Evolutionary conservation across 2,329 filamentous ascomycete species (phyloP).

Genomic region (Claviceps fusiformis): DNA sequence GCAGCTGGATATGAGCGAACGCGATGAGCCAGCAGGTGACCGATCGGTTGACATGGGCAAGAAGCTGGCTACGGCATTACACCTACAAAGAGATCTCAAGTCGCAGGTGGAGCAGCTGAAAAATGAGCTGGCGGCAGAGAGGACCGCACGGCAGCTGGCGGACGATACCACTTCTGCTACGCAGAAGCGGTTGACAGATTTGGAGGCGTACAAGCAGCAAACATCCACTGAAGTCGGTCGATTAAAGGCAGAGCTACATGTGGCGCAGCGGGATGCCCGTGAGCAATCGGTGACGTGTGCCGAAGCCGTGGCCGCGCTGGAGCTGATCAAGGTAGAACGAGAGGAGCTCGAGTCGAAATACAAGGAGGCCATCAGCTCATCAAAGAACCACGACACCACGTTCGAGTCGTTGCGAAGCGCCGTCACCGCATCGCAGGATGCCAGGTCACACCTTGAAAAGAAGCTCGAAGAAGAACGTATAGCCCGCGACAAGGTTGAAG

Average conservation of each 20-base stretch:
- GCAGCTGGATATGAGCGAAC: conserved; percentile 38
- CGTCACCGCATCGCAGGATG: conserved; percentile 65
- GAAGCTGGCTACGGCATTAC: conserved; percentile 71
- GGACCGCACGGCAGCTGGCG: conserved; percentile 64
- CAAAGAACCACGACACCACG: conserved; percentile 55
- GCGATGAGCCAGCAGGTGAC: conserved; percentile 44
- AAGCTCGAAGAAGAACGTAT: conserved; percentile 72
- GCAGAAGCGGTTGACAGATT: conserved; percentile 67
- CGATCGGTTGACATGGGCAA: conserved; percentile 58
- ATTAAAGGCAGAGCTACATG: conserved; percentile 72
- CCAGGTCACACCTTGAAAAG: conserved; percentile 60
- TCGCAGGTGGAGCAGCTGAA: conserved; percentile 56
- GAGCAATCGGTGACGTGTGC: conserved; percentile 68
- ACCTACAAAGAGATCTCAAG: conserved; percentile 67
- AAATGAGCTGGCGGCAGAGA: conserved; percentile 68
- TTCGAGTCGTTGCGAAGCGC: conserved; percentile 66
- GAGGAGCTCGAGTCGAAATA: conserved; percentile 59
- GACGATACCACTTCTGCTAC: conserved; percentile 78
- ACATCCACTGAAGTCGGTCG: conserved; percentile 75
- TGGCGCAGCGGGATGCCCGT: conserved; percentile 61
- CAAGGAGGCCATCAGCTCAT: conserved; percentile 50
- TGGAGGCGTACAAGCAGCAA: conserved; percentile 73
- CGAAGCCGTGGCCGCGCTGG: conserved; percentile 61
- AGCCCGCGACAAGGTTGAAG: conserved; percentile 62
- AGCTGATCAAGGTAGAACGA: conserved; percentile 76